Evolutionary conservation across 345 rosid species (phyloP).

Genomic region (Boechera divaricarpa): DNA sequence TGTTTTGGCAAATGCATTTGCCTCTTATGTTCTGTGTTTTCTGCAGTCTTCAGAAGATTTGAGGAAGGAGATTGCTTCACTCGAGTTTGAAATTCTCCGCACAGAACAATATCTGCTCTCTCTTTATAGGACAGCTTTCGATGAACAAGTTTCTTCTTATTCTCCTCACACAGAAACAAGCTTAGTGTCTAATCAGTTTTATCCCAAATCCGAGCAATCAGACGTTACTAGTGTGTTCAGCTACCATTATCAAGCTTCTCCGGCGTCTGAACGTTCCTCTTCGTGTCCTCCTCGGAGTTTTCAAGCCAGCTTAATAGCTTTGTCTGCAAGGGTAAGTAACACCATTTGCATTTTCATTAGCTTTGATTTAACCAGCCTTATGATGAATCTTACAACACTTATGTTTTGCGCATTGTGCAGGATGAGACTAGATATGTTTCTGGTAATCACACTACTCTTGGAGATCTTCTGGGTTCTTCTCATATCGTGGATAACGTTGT

Average conservation of each 20-base stretch:
- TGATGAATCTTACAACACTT: neutral
- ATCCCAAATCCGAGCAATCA: slow-evolving; percentile 43
- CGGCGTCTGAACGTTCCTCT: slow-evolving; percentile 47
- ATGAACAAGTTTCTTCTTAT: slow-evolving; percentile 49
- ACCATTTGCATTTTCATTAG: neutral
- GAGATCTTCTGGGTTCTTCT: slow-evolving; percentile 69
- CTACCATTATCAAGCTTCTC: slow-evolving; percentile 52
- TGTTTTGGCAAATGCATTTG: neutral
- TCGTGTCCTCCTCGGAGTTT: slow-evolving; percentile 50
- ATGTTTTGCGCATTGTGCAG: slow-evolving; percentile 44
- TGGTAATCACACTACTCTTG: slow-evolving; percentile 70
- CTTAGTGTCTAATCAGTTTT: slow-evolving; percentile 38
- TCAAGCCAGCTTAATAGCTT: slow-evolving; percentile 49
- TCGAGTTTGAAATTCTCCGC: slow-evolving; percentile 71
- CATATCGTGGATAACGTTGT: slow-evolving; percentile 36
- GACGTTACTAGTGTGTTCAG: slow-evolving; percentile 35
- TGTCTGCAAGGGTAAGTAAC: slow-evolving; percentile 52
- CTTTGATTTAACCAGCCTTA: neutral
- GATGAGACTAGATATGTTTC: slow-evolving; percentile 50
- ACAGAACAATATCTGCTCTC: slow-evolving; percentile 74
- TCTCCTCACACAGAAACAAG: slow-evolving; percentile 39
- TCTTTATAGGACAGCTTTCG: slow-evolving; percentile 73
- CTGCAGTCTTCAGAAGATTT: slow-evolving; percentile 68
- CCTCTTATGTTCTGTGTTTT: slow-evolving; percentile 1
- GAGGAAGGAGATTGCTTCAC: slow-evolving; percentile 70